Evolutionary conservation across 2,329 filamentous ascomycete genomes (phyloP), one percentile per base, ranked within the genome.

Genomic region (Cercospora sp.): DNA sequence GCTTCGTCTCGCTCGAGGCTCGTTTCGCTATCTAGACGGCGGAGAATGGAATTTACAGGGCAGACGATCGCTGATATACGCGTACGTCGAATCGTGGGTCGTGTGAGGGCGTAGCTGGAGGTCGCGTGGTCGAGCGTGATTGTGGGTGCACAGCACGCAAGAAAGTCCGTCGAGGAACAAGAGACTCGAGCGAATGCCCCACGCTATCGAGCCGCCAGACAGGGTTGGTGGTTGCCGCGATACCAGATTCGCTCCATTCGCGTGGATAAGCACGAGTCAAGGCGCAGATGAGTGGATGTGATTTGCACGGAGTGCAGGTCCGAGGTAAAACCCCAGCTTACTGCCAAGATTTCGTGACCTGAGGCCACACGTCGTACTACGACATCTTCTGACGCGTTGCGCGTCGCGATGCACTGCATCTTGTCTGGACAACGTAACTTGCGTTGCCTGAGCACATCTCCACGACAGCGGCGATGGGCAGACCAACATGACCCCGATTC

Each of bases 61-160:
- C 23, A 31, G 28, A n/a, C 28, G n/a, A 58, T 55, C 18, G 45
- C 18, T 23, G 26, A 26, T 60, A 28, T 45, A 30, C n/a, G 42
- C 45, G 64, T 20, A 60, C 6, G 18, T 8, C 7, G 62, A 45
- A 28, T 57, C 64, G 62, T 63, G 63, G 42, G 59, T 69, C 64
- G 70, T 67, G 53, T 62, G 60, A 67, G 63, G 55, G 59, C 57
- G 55, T 65, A 39, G 51, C 65, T 66, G 64, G 57, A 55, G 42
- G 62, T 64, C 62, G 62, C 57, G 62, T 58, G 62, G 23, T 13
- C 51, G 42, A 59, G 55, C 8, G 28, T 33, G 60, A 12, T 60
- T 55, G 64, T 42, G 65, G 20, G 57, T 55, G 39, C 39, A 48
- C 12, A 36, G 48, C 51, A 58, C 16, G 63, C 55, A 60, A 67